phyloP scores from a whole-genome alignment of 2,329 filamentous ascomycete genomes.

The Colletotrichum paranaense region DNA sequence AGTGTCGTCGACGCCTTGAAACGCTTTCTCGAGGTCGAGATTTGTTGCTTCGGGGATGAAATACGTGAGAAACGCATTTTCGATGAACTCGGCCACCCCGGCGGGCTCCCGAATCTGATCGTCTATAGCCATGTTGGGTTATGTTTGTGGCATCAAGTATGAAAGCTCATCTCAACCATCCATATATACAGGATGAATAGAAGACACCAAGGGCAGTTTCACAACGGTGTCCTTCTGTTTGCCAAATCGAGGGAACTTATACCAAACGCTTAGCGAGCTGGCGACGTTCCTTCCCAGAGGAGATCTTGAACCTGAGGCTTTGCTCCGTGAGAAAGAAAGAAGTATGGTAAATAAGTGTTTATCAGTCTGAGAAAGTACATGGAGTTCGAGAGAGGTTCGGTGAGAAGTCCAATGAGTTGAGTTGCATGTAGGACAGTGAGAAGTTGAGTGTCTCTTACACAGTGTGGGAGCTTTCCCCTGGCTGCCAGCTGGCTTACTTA shows the following conservation, averaged over 20 bases:
- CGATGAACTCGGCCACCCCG: conserved; percentile 60
- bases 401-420: conserved; percentile 10
- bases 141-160: conserved; percentile 17
- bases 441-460: conserved; percentile 6
- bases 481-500: conserved; percentile 16
- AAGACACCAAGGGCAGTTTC: conserved; percentile 16
- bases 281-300: background rate
- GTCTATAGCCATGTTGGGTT: conserved; percentile 39
- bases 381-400: background rate
- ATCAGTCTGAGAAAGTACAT: background rate
- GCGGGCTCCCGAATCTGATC: conserved; percentile 14
- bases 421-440: conserved; percentile 3
- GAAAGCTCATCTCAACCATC: conserved; percentile 14
- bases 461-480: background rate
- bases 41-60: conserved; percentile 68
- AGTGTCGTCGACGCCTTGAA: conserved; percentile 56
- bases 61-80: conserved; percentile 70
- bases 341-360: background rate
- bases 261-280: background rate
- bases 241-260: background rate
- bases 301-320: background rate
- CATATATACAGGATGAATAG: background rate
- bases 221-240: background rate
- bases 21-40: conserved; percentile 63
- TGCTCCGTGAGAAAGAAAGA: no score